Percentiles rank a stretch among this genome's conserved stretches.
phyloP scores from a whole-genome alignment of 306 rosid species.

The Vigna hirtella region DNA sequence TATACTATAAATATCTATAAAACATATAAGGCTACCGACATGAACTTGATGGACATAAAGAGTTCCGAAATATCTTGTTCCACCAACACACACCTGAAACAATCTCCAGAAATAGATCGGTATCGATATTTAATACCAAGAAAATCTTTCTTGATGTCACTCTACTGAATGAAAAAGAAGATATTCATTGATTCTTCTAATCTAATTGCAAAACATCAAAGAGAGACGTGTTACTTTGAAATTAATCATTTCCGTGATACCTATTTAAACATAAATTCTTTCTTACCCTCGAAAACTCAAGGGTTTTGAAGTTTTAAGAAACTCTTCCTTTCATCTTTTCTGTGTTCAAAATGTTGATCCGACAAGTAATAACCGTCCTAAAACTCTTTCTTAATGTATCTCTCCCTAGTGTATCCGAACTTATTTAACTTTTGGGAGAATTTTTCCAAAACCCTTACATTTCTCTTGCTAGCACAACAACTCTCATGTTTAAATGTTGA shows the following conservation, averaged over 20 bases:
- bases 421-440: not conserved
- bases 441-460: not conserved
- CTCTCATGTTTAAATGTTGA: not conserved
- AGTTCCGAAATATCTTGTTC: conserved; percentile 20
- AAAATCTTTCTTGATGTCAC: conserved; percentile 1
- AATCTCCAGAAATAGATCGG: not conserved
- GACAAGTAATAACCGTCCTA: not conserved
- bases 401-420: not conserved
- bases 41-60: not conserved
- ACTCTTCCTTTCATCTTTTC: not conserved
- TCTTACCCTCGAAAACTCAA: not conserved
- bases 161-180: conserved; percentile 18
- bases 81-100: conserved; percentile 17
- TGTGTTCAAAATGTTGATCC: not conserved
- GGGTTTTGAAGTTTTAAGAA: not conserved
- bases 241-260: not conserved
- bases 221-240: not conserved
- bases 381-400: not conserved
- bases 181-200: not conserved
- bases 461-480: not conserved
- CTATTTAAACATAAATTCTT: not conserved
- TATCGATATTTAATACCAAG: conserved; percentile 24
- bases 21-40: conserved; percentile 17
- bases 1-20: not conserved
- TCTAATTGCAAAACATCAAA: conserved; percentile 11